Evolutionary conservation across 1,284 basidiomycete species (phyloP).

Genomic region (Microbotryum silenes-acaulis): DNA sequence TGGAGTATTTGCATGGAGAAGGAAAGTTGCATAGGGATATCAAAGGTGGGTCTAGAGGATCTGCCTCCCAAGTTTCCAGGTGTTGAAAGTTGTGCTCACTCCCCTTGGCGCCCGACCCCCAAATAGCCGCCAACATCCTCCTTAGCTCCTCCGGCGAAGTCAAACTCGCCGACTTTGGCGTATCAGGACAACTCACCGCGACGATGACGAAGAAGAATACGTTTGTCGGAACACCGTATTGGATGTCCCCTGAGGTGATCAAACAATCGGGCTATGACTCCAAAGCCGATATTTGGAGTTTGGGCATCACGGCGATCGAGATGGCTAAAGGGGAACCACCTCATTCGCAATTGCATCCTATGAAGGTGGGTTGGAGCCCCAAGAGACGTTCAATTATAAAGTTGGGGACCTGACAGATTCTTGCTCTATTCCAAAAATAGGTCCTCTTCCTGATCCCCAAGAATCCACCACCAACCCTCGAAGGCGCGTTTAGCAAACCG

Average conservation of each 20-base stretch:
- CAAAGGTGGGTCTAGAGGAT: conserved; percentile 59
- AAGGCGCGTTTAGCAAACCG: conserved; percentile 69
- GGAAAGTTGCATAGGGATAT: conserved; percentile 97
- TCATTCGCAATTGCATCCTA: conserved; percentile 94
- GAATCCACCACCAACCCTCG: conserved; percentile 85
- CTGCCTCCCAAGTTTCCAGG: neutral
- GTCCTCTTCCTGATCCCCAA: conserved; percentile 97
- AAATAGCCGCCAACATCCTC: conserved; percentile 82
- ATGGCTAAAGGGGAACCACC: conserved; percentile 95
- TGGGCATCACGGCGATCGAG: conserved; percentile 86
- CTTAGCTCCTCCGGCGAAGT: conserved; percentile 92
- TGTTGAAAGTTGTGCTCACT: neutral
- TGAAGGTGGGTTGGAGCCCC: conserved; percentile 61
- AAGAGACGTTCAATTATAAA: neutral
- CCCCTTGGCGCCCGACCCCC: too few species aligned
- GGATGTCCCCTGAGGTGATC: conserved; percentile 99
- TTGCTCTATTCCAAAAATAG: conserved; percentile 42
- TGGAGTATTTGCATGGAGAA: conserved; percentile 92
- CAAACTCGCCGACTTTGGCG: conserved; percentile 97
- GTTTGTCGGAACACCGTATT: conserved; percentile 59
- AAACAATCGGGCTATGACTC: conserved; percentile 99
- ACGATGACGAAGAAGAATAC: conserved; percentile 70
- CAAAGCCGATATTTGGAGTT: conserved; percentile 90
- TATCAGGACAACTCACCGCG: conserved; percentile 88
- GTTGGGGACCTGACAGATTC: neutral